Evolutionary conservation across 2,329 filamentous ascomycete species (phyloP), one percentile per base, ranked within the genome.

Genomic region (Microdochium nivale): DNA sequence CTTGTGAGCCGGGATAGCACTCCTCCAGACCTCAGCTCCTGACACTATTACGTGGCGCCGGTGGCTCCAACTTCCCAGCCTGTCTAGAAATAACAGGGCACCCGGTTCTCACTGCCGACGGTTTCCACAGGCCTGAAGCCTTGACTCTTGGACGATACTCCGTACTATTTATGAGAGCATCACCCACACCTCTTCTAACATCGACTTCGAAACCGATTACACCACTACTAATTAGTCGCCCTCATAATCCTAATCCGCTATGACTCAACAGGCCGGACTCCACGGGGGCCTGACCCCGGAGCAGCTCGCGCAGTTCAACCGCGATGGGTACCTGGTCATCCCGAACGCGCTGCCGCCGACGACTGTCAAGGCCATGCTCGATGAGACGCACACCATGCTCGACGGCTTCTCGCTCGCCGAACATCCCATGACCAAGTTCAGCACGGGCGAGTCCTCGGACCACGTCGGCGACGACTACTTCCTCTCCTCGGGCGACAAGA

Each of bases 401-500:
- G 73, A 82, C 51, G 75, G 79, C 55, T 91, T 99, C 70, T 78
- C 84, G 35, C 78, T 97, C n/a, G 76, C 81, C 33, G 80, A 87
- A 53, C 94, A 97, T 69, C 92, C 94, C 1, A 86, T 97, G 78
- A 97, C 94, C 9, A 86, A 86, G 65, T 99, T 99, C 79, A 88
- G 87, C 27, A 96, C 92, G 0, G 91, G 91, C 59, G 84, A 71
- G 76, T 83, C 60, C 71, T 78, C 64, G 47, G 79, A 84, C 54
- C 92, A 97, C 70, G 88, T 96, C 11, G 91, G 92, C 55, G 94
- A 97, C 72, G 83, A 87, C 65, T 99, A 99, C 77, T 97, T 99
- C 72, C 81, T 97, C 2, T 79, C 77, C 1, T 94, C 87, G 2
- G 90, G 90, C 55, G 88, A 97, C 75, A 92, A 96, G 71, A 76